Evolutionary conservation across 1,284 basidiomycete genomes (phyloP).

Genomic region (Omphalotus olearius): DNA sequence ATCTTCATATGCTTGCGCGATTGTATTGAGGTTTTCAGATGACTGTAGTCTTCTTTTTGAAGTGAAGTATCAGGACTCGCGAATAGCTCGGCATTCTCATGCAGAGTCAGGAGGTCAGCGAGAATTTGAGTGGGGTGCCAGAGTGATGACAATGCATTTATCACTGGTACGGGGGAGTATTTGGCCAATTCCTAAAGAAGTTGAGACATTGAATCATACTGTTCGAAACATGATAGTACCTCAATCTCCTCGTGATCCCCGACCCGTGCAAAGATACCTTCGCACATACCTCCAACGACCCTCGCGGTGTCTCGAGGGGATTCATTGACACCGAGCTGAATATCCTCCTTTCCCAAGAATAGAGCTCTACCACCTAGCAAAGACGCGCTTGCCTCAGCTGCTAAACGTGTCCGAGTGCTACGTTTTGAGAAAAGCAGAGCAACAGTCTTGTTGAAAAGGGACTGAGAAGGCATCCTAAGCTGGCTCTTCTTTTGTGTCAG

Average conservation of each 20-base stretch:
- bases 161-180: constrained; percentile 88
- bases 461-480: constrained; percentile 61
- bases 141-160: constrained; percentile 92
- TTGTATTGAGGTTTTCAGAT: constrained; percentile 13
- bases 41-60: constrained; percentile 13
- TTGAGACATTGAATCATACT: no score
- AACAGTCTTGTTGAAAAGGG: constrained; percentile 76
- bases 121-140: constrained; percentile 98
- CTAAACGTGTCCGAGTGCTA: constrained; percentile 88
- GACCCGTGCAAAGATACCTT: constrained; percentile 97
- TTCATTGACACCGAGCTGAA: constrained; percentile 97
- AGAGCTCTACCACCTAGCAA: constrained; percentile 87
- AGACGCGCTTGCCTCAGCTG: constrained; percentile 77
- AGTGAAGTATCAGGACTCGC: constrained; percentile 16
- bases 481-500: constrained; percentile 26
- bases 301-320: constrained; percentile 79
- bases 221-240: constrained; percentile 39
- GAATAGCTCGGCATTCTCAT: constrained; percentile 69
- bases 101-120: constrained; percentile 88
- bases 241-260: constrained; percentile 91
- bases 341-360: constrained; percentile 90
- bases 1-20: constrained; percentile 14
- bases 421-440: constrained; percentile 93
- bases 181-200: constrained; percentile 75
- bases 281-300: constrained; percentile 91